Percentiles rank a stretch among this genome's conserved stretches.
Conservation (phyloP, 108 stramenopile species). For the Nitzschia putrida region DNA sequence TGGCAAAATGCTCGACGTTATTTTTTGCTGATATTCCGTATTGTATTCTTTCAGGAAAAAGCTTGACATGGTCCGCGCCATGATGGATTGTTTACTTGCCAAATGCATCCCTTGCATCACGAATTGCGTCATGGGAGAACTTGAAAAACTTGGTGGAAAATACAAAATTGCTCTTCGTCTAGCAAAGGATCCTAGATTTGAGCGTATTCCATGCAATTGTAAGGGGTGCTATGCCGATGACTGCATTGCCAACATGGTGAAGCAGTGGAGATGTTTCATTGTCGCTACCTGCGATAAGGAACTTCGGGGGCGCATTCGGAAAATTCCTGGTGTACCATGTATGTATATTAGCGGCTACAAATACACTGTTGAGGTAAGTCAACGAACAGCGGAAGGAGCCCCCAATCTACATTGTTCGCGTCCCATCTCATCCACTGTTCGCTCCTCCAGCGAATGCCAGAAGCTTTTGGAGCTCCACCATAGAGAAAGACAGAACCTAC, state of each 20-base stretch:
- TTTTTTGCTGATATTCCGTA: not conserved
- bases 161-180: conserved; percentile 95
- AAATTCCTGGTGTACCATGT: conserved; percentile 98
- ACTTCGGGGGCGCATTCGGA: conserved; percentile 91
- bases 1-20: not conserved
- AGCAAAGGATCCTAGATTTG: conserved; percentile 97
- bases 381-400: not conserved
- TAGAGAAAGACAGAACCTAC: conserved; percentile 23
- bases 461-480: conserved; percentile 91
- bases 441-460: conserved; percentile 86
- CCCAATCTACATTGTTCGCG: not conserved
- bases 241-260: conserved; percentile 76
- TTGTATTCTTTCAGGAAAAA: conserved; percentile 79
- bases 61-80: conserved; percentile 95
- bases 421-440: not conserved
- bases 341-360: conserved; percentile 97
- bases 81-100: conserved; percentile 99
- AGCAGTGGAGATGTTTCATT: conserved; percentile 96
- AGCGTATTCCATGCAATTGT: conserved; percentile 90
- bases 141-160: conserved; percentile 97
- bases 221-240: conserved; percentile 97
- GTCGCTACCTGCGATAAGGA: conserved; percentile 99
- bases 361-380: conserved; percentile 87
- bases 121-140: conserved; percentile 98
- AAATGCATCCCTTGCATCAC: conserved; percentile 98